Evolutionary conservation across 495 filamentous ascomycete genomes (phyloP).

Genomic region (Penicillium bovifimosum): DNA sequence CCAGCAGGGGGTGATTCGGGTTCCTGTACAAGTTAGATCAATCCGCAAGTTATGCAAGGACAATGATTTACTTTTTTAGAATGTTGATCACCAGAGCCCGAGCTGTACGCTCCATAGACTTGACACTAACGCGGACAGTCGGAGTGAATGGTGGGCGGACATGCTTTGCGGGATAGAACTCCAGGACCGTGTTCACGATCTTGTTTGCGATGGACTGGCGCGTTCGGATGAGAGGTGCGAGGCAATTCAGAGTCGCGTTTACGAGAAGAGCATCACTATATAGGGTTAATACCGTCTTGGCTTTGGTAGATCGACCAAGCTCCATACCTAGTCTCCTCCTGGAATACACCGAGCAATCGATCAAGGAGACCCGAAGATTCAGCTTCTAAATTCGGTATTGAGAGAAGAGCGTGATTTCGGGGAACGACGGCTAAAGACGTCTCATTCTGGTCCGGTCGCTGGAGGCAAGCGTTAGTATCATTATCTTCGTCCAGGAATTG

Average conservation of each 20-base stretch:
- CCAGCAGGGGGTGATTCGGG: constrained; percentile 57
- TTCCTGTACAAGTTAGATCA: constrained; percentile 46
- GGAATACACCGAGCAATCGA: constrained; percentile 77
- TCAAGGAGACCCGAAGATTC: constrained; percentile 87
- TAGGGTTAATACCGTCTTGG: constrained; percentile 6
- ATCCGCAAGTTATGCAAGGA: too few species aligned
- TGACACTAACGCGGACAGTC: constrained; percentile 71
- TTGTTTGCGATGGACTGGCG: constrained; percentile 76
- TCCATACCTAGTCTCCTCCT: constrained; percentile 74
- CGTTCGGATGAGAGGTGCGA: constrained; percentile 72
- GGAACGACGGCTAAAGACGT: constrained; percentile 83
- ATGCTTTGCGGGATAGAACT: constrained; percentile 82
- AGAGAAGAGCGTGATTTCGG: constrained; percentile 68
- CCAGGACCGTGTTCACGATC: constrained; percentile 77
- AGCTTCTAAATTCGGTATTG: constrained; percentile 76
- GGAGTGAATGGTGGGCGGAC: constrained; percentile 71
- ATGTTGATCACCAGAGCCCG: constrained; percentile 76
- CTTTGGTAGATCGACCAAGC: background rate
- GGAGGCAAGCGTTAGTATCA: constrained; percentile 25
- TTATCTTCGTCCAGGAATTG: background rate
- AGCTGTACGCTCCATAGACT: constrained; percentile 91
- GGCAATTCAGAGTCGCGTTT: constrained; percentile 84
- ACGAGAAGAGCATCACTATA: constrained; percentile 80
- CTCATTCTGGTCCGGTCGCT: constrained; percentile 82
- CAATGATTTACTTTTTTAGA: constrained; percentile 56